Evolutionary conservation across 2,329 filamentous ascomycete genomes (phyloP).

Genomic region (Pseudogymnoascus sp.): DNA sequence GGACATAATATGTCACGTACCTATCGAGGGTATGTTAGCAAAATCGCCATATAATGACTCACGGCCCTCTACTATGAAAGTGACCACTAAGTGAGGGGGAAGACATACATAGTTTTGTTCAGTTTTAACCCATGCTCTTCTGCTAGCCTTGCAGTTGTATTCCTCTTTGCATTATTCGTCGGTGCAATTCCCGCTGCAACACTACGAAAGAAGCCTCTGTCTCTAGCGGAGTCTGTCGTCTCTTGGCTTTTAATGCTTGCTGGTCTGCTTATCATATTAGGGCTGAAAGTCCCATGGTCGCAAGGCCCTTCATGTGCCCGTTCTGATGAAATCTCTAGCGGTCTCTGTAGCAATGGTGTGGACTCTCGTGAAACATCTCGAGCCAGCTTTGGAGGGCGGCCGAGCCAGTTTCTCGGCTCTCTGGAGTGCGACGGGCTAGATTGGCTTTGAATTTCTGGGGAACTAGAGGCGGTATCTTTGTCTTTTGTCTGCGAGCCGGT

Average conservation of each 20-base stretch:
- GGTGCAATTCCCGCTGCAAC: constrained; percentile 11
- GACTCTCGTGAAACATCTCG: constrained; percentile 36
- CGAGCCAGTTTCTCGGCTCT: constrained; percentile 3
- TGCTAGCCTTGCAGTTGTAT: constrained; percentile 21
- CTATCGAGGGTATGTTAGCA: constrained; percentile 35
- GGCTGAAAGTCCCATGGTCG: constrained; percentile 72
- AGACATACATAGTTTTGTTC: constrained; percentile 58
- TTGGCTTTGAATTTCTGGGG: background rate
- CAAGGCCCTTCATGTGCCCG: constrained; percentile 39
- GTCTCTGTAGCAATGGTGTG: constrained; percentile 44
- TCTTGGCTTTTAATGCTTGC: constrained; percentile 23
- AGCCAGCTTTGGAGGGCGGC: background rate
- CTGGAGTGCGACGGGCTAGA: background rate
- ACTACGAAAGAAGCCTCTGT: constrained; percentile 19
- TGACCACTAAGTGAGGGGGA: background rate
- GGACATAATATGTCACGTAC: constrained; percentile 91
- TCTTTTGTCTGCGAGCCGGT: background rate
- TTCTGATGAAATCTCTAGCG: constrained; percentile 23
- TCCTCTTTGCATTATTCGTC: constrained; percentile 20
- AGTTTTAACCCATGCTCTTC: constrained; percentile 17
- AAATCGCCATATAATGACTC: background rate
- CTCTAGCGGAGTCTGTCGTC: constrained; percentile 15
- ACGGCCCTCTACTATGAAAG: background rate
- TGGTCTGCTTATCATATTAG: constrained; percentile 36
- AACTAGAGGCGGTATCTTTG: background rate